Evolutionary conservation across 2,329 filamentous ascomycete genomes (phyloP).

Genomic region (Sphaerulina vaccinii): DNA sequence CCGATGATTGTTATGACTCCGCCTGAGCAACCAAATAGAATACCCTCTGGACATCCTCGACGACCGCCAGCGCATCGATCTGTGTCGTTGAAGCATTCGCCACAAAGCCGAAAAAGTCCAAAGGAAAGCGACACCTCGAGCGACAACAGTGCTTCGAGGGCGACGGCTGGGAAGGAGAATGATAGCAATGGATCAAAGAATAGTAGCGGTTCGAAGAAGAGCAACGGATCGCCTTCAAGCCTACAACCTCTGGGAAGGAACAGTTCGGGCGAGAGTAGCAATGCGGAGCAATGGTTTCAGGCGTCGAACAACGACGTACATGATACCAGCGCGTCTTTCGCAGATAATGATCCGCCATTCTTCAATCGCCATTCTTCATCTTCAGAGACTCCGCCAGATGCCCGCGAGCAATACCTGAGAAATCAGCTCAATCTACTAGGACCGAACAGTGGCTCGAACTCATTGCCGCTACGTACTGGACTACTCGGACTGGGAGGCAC

Average conservation of each 20-base stretch:
- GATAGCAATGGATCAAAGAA: constrained; percentile 11
- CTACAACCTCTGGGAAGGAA: constrained; percentile 40
- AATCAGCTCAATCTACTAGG: constrained; percentile 14
- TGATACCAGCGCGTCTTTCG: constrained; percentile 39
- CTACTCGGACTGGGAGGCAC: constrained; percentile 43
- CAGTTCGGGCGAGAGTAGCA: constrained; percentile 53
- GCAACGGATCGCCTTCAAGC: constrained; percentile 41
- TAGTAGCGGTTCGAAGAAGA: constrained; percentile 31
- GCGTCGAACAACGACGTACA: constrained; percentile 50
- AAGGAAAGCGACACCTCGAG: constrained; percentile 26
- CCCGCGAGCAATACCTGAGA: constrained; percentile 18
- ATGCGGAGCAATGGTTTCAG: constrained; percentile 54
- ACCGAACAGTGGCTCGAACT: constrained; percentile 16
- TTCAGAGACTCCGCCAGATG: constrained; percentile 44
- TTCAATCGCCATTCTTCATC: constrained; percentile 40
- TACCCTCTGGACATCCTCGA: constrained; percentile 30
- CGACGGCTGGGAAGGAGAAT: constrained; percentile 8
- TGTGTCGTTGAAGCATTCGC: constrained; percentile 46
- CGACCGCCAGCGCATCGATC: constrained; percentile 47
- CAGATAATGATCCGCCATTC: constrained; percentile 48
- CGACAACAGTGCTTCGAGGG: constrained; percentile 14
- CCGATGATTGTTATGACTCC: constrained; percentile 27
- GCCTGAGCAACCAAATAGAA: constrained; percentile 14
- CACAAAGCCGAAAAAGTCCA: constrained; percentile 10
- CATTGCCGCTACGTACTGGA: constrained; percentile 33